Base-by-base conservation (phyloP, 352 stramenopile species). In the Phytophthora capsici region DNA sequence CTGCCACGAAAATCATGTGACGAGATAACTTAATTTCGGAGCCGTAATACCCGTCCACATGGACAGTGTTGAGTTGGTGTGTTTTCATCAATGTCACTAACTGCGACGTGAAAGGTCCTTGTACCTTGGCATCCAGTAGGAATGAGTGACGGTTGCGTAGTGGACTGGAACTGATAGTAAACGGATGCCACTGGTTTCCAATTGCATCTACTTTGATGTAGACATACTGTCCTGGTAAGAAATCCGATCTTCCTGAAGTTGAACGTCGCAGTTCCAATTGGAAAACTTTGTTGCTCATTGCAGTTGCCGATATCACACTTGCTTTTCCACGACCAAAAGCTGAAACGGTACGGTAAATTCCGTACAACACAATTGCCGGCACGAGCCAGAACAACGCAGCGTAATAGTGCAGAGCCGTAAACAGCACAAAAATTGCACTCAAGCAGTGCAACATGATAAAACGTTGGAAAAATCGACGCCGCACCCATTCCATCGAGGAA, bases 11-110 rank as follows among this genome's bases (percentile, higher is more conserved):
- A 3, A 91, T 70, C 83, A 91, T 91, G 53, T 89, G 72, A 17
- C 67, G 61, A 48, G 72, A 57, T 36, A 77, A 36, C 36, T 78
- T 49, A 22, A 93, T 82, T 38, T 56, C 62, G 1, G 80, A 78
- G 19, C 83, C 85, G 59, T 92, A 93, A 61, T 89, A 93, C 37
- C 85, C 83, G 57, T 93, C 85, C 26, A 93, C 57, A 17, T 77
- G 69, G n/a, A 91, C 69, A 8, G 43, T 72, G 3, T 63, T 23
- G 19, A 93, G 58, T 16, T 73, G 68, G 8, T 85, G 71, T 1
- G 17, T 67, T 55, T 78, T 70, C 32, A 88, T 76, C 41, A 89
- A 28, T 20, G 69, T 71, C 10, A 90, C 47, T 7, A 93, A 41
- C 26, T 70, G 66, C 6, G 38, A 62, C 20, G 85, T 93, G 54